Conservation (phyloP, 352 stramenopile genomes). For the Globisporangium lucens region DNA sequence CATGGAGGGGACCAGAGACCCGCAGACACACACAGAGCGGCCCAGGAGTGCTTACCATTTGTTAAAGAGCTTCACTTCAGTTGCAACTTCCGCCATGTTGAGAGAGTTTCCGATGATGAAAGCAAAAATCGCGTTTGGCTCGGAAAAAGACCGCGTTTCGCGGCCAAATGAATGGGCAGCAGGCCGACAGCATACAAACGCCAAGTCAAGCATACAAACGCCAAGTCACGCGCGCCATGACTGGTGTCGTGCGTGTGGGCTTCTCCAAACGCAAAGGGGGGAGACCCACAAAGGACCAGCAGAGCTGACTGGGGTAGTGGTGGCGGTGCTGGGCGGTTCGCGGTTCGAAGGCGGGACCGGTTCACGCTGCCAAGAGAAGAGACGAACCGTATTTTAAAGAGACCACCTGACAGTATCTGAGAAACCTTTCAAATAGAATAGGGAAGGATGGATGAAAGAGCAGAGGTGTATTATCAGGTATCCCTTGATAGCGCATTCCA, state of each 20-base stretch:
- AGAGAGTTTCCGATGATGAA: slow-evolving; percentile 89
- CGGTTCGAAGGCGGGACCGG: not conserved
- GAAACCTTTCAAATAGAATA: not conserved
- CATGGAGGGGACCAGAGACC: not conserved
- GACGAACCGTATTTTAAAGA: slow-evolving; percentile 10
- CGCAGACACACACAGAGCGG: not conserved
- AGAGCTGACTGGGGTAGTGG: not conserved
- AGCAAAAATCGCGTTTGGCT: slow-evolving; percentile 28
- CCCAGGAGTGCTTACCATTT: slow-evolving; percentile 80
- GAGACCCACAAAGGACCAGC: not conserved
- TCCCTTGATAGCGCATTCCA: not conserved
- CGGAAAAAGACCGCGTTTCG: slow-evolving; percentile 11
- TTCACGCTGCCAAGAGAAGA: not conserved
- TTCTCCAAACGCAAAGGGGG: not conserved
- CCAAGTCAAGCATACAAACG: slow-evolving; percentile 58
- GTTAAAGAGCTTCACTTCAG: slow-evolving; percentile 95
- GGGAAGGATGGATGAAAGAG: not conserved
- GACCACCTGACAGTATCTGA: not conserved
- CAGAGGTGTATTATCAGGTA: not conserved
- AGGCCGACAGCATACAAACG: slow-evolving; percentile 54
- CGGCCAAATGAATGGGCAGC: slow-evolving; percentile 84
- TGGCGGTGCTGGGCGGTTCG: not conserved
- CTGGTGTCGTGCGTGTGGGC: slow-evolving; percentile 10
- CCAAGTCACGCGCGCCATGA: slow-evolving; percentile 20
- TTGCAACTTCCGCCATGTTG: slow-evolving; percentile 91